A percentile compares a stretch with the other conserved stretches of the same genome.
Conservation (phyloP, 176 grass and related monocot species). For the Elymus sibiricus region DNA sequence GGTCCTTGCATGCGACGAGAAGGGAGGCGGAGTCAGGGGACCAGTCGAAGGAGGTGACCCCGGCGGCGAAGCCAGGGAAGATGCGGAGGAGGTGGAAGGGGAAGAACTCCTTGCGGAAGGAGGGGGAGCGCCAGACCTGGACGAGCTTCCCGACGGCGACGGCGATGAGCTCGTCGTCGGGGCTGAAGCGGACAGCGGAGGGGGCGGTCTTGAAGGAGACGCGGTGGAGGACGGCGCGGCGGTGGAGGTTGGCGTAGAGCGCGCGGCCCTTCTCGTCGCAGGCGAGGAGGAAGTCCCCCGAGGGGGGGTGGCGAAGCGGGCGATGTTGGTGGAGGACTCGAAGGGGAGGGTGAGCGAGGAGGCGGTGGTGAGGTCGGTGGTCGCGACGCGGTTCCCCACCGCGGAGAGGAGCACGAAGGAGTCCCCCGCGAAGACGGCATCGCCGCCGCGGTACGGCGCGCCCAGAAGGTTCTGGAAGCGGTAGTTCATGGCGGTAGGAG, state of each 20-base stretch:
- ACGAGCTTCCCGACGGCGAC: slow-evolving; percentile 79
- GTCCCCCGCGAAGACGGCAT: slow-evolving; percentile 67
- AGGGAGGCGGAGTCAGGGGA: slow-evolving; percentile 80
- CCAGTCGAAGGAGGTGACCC: slow-evolving; percentile 85
- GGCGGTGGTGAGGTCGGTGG: slow-evolving; percentile 68
- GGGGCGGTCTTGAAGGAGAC: slow-evolving; percentile 66
- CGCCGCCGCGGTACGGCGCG: slow-evolving; percentile 91
- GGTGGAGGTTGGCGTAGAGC: slow-evolving; percentile 70
- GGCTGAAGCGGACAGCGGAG: slow-evolving; percentile 64
- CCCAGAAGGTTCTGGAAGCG: slow-evolving; percentile 95
- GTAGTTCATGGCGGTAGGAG: slow-evolving; percentile 75
- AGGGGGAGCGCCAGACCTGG: slow-evolving; percentile 89
- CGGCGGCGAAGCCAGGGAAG: slow-evolving; percentile 62
- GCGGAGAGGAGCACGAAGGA: slow-evolving; percentile 65
- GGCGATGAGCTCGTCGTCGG: slow-evolving; percentile 67
- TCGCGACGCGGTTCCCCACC: slow-evolving; percentile 69
- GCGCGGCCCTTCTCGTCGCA: slow-evolving; percentile 50
- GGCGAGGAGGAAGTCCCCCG: slow-evolving; percentile 67
- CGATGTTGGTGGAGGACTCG: slow-evolving; percentile 70
- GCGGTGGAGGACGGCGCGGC: slow-evolving; percentile 76
- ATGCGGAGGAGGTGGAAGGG: slow-evolving; percentile 86
- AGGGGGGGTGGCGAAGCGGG: slow-evolving; percentile 63
- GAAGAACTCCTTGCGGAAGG: slow-evolving; percentile 89
- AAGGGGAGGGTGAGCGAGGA: slow-evolving; percentile 77
- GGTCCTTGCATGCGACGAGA: slow-evolving; percentile 85